Base-by-base conservation (phyloP, 2,329 filamentous ascomycete genomes). In the Neofusicoccum cordaticola region DNA sequence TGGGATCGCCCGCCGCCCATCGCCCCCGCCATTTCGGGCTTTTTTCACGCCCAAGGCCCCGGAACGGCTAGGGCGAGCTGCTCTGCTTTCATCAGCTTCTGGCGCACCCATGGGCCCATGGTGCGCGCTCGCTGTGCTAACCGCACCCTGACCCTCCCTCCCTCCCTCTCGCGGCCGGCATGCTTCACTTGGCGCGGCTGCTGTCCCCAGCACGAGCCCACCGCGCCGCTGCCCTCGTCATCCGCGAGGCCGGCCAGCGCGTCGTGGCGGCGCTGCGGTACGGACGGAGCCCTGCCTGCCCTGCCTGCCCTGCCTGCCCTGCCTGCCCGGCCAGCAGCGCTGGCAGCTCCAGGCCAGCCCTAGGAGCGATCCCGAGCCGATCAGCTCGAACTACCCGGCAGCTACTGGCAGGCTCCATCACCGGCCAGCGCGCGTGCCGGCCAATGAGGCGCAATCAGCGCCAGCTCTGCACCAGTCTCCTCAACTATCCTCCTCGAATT, bases 271-370 rank as follows among this genome's bases (percentile, higher is more conserved):
- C 12, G 19, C 52, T 56, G 52, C 52, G 52, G 52, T 42, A 17
- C 51, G 51, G 35, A 42, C 35, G 51, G n/a, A 17, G 35, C 50
- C 31, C 22, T 17, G 11, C 39, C 15, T 57, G 53, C 22, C 60
- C 37, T n/a, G n/a, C n/a, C n/a, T n/a, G n/a, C n/a, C n/a, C n/a
- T n/a, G n/a, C n/a, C 19, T 19, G 35, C 50, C 31, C 19, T 17
- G 11, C 39, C 15, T 57, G 53, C 22, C 60, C 37, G 60, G 27
- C 48, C 27, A 19, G 15, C 47, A 35, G 48, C 48, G 35, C 47
- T 45, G 60, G 27, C 64, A 62, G 69, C 68, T 70, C 71, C 70
- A 70, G 71, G 67, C 68, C 67, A 68, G 69, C 71, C 69, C 71
- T 71, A 69, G 68, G 68, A 67, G 67, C 66, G 66, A 60, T 71